A percentile compares a stretch with the other conserved stretches of the same genome.
Evolutionary conservation across 371 early-diverging fungal species (phyloP).

Genomic region (Mucor circinelloides): DNA sequence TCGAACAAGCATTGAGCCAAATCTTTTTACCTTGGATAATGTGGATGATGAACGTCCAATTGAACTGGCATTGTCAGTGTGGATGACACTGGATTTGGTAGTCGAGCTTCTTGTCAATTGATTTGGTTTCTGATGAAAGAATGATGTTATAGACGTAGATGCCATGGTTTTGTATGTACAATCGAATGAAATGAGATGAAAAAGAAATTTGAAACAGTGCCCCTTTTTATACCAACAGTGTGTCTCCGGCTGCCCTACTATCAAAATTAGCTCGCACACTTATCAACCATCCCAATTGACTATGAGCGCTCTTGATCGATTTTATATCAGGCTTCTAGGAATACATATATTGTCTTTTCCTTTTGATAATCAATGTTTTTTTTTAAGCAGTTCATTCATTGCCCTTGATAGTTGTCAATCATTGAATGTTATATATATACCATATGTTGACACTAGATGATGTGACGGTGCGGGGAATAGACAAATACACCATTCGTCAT

Average conservation of each 20-base stretch:
- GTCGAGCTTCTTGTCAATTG: not conserved
- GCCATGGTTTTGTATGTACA: not conserved
- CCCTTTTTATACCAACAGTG: too few species aligned
- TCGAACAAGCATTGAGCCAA: not conserved
- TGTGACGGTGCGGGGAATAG: not conserved
- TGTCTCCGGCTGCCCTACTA: too few species aligned
- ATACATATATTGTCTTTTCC: too few species aligned
- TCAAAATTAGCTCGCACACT: too few species aligned
- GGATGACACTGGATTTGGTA: not conserved
- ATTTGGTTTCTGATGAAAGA: not conserved
- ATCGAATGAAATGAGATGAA: too few species aligned
- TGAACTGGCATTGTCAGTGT: not conserved
- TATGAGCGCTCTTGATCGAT: too few species aligned
- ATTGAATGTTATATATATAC: not conserved
- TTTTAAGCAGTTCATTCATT: too few species aligned
- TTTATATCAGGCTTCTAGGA: too few species aligned
- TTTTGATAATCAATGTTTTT: too few species aligned
- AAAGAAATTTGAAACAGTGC: too few species aligned
- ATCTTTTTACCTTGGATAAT: constrained; percentile 3
- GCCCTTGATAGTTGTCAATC: not conserved
- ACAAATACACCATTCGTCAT: not conserved
- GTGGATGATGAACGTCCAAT: not conserved
- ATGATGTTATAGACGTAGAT: not conserved
- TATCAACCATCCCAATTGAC: too few species aligned
- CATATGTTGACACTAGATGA: not conserved